These are phyloP conservation scores for Laetiporus sulphureus DNA, from an alignment of 1,284 basidiomycete species.

Conservation along the genomic window DNA sequence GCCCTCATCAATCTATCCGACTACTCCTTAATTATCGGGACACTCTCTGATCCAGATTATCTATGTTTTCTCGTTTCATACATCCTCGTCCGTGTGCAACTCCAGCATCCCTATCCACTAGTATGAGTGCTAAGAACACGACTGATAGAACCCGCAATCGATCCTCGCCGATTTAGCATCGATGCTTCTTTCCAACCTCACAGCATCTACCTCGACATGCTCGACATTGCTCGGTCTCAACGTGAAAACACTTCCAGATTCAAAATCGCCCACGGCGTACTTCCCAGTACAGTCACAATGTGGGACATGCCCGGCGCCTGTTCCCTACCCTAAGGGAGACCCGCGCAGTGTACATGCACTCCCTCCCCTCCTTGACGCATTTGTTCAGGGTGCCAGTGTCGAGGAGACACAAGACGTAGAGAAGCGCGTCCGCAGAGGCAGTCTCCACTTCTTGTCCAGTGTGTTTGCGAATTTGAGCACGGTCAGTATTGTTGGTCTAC, in stretches of 20 bases:
- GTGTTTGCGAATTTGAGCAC: constrained; percentile 88
- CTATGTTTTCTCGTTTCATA: constrained; percentile 85
- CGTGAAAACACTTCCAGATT: constrained; percentile 55
- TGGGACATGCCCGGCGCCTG: constrained; percentile 60
- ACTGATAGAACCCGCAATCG: constrained; percentile 81
- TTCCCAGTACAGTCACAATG: constrained; percentile 73
- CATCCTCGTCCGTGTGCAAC: constrained; percentile 66
- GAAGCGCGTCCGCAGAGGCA: constrained; percentile 59
- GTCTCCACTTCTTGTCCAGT: constrained; percentile 84
- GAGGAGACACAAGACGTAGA: constrained; percentile 40
- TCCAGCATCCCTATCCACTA: too few species aligned
- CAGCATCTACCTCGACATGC: constrained; percentile 71
- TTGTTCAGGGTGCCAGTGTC: constrained; percentile 63
- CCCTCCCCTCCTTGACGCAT: constrained; percentile 80
- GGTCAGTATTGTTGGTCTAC: constrained; percentile 32
- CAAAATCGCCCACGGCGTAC: constrained; percentile 36
- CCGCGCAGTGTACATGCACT: constrained; percentile 56
- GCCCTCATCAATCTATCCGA: constrained; percentile 94
- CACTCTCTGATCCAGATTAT: constrained; percentile 74
- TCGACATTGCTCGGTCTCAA: constrained; percentile 61
- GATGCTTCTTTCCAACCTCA: constrained; percentile 96
- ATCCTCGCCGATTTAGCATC: constrained; percentile 90
- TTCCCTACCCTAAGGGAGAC: constrained; percentile 54
- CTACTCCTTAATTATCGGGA: constrained; percentile 61
- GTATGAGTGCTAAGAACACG: too few species aligned